These are phyloP conservation scores for Penicillium sp. DNA, from an alignment of 2,329 filamentous ascomycete species.

Conservation along the genomic window DNA sequence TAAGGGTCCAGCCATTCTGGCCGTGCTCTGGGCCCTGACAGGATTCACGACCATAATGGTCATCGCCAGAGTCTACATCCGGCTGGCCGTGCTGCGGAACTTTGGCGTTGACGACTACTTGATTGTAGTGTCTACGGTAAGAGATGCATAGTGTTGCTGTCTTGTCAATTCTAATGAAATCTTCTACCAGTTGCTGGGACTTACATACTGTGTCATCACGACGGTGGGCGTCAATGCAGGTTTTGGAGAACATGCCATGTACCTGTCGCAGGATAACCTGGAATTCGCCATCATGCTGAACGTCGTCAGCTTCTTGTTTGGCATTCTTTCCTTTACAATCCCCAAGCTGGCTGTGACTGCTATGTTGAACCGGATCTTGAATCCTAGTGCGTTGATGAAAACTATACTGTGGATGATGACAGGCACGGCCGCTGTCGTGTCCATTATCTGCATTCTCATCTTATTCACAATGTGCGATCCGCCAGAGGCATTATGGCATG, in stretches of 20 bases:
- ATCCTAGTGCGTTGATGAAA: slow-evolving; percentile 21
- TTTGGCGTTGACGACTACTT: slow-evolving; percentile 41
- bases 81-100: slow-evolving; percentile 31
- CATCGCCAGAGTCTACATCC: slow-evolving; percentile 34
- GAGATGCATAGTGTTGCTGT: neutral
- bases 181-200: slow-evolving; percentile 30
- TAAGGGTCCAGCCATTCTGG: slow-evolving; percentile 38
- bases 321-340: slow-evolving; percentile 29
- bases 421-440: slow-evolving; percentile 28
- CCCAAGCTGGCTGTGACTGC: slow-evolving; percentile 31
- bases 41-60: slow-evolving; percentile 33
- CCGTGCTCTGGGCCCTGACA: slow-evolving; percentile 32
- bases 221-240: slow-evolving; percentile 38
- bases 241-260: slow-evolving; percentile 40
- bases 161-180: neutral
- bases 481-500: slow-evolving; percentile 40
- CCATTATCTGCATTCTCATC: slow-evolving; percentile 40
- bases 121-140: slow-evolving; percentile 35
- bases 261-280: slow-evolving; percentile 31
- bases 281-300: slow-evolving; percentile 27
- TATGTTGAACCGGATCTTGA: slow-evolving; percentile 29
- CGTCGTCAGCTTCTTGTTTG: slow-evolving; percentile 27
- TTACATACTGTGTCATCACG: slow-evolving; percentile 36
- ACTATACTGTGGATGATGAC: slow-evolving; percentile 30
- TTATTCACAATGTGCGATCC: slow-evolving; percentile 47